phyloP scores from a whole-genome alignment of 192 early-diverging fungal genomes.

The Coemansia reversa region DNA sequence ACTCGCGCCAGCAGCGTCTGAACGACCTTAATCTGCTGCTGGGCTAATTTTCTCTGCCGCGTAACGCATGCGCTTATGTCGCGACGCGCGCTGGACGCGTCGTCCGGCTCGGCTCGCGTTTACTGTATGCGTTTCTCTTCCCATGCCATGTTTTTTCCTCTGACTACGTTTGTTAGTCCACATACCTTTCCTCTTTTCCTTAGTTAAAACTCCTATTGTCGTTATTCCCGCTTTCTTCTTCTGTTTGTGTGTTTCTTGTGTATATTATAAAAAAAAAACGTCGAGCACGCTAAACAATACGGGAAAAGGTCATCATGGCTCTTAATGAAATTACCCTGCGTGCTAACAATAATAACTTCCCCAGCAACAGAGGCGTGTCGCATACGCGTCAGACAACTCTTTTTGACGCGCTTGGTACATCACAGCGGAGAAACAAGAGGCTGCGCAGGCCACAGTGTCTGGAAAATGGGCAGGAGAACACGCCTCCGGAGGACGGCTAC shows the following conservation, averaged over 20 bases:
- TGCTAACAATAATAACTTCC: conserved; percentile 20
- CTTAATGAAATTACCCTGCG: conserved; percentile 43
- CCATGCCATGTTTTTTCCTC: too few species aligned
- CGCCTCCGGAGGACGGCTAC: background rate
- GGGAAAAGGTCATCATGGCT: conserved; percentile 18
- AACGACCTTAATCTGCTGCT: conserved; percentile 47
- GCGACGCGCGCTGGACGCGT: background rate
- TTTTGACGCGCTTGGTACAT: conserved; percentile 34
- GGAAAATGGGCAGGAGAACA: conserved; percentile 18
- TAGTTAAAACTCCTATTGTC: background rate
- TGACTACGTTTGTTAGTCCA: background rate
- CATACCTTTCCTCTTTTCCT: background rate
- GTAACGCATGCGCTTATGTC: background rate
- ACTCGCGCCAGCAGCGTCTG: conserved; percentile 52
- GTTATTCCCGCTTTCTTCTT: background rate
- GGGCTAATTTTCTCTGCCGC: conserved; percentile 9
- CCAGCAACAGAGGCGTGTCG: conserved; percentile 1
- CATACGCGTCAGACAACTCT: conserved; percentile 33
- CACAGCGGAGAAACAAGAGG: conserved; percentile 33
- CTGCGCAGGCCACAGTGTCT: conserved; percentile 6
- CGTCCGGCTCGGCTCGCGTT: conserved; percentile 6
- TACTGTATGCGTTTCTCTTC: background rate
- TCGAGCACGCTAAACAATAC: background rate
- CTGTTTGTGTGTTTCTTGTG: background rate
- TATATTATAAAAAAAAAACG: conserved; percentile 4